A percentile compares a stretch with the other conserved stretches of the same genome.
These are phyloP conservation scores for Curvularia lunata DNA, from an alignment of 2,329 filamentous ascomycete genomes.

Conservation along the genomic window DNA sequence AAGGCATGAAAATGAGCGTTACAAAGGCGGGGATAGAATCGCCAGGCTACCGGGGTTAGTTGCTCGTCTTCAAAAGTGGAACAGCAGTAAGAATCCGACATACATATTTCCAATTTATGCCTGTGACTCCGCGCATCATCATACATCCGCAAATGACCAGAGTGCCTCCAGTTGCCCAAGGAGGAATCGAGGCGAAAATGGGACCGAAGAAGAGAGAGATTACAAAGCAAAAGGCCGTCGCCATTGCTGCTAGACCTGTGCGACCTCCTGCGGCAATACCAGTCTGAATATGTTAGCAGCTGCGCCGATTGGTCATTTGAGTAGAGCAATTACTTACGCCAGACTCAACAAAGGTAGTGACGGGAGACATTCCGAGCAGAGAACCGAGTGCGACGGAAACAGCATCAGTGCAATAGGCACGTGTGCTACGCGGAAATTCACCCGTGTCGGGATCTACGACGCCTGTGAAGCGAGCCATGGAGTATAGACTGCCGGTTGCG, in stretches of 20 bases:
- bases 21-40: constrained; percentile 85
- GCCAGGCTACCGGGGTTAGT: constrained; percentile 57
- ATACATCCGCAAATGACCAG: constrained; percentile 82
- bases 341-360: constrained; percentile 86
- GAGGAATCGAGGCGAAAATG: constrained; percentile 87
- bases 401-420: constrained; percentile 84
- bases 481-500: constrained; percentile 80
- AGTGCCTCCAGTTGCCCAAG: constrained; percentile 89
- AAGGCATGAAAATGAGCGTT: constrained; percentile 84
- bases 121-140: constrained; percentile 78
- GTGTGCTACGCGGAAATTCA: constrained; percentile 85
- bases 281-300: constrained; percentile 41
- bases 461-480: constrained; percentile 84
- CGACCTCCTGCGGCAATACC: constrained; percentile 86
- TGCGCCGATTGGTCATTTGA: neutral
- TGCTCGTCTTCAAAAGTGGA: too few relatives aligned
- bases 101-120: constrained; percentile 82
- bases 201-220: constrained; percentile 88
- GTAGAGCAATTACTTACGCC: constrained; percentile 59
- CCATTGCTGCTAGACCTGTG: constrained; percentile 80
- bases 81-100: neutral
- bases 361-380: constrained; percentile 77
- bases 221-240: constrained; percentile 77
- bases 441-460: constrained; percentile 81
- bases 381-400: constrained; percentile 80